phyloP scores from a whole-genome alignment of 2,329 filamentous ascomycete species.

The Lachnellula suecica region DNA sequence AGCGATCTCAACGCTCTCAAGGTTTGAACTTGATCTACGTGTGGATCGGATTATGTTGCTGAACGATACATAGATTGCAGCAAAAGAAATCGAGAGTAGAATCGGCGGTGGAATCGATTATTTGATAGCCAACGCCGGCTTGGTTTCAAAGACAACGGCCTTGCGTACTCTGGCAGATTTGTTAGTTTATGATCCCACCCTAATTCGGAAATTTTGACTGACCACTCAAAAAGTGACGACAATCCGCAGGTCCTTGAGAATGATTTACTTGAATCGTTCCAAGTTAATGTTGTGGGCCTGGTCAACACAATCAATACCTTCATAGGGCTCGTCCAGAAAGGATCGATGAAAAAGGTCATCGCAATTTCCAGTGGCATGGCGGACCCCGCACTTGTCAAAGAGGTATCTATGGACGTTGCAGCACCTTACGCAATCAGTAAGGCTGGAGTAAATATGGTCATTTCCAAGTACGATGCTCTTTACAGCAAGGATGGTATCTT shows the following conservation, averaged over 20 bases:
- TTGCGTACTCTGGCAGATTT: slow-evolving; percentile 19
- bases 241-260: not conserved
- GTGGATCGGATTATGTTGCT: not conserved
- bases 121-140: slow-evolving; percentile 28
- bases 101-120: slow-evolving; percentile 24
- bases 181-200: slow-evolving; percentile 30
- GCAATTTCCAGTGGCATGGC: slow-evolving; percentile 46
- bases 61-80: not conserved
- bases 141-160: slow-evolving; percentile 13
- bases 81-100: not conserved
- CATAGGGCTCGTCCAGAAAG: slow-evolving; percentile 49
- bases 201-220: not conserved
- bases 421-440: slow-evolving; percentile 48
- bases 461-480: slow-evolving; percentile 47
- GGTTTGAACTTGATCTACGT: not conserved
- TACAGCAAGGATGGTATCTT: slow-evolving; percentile 45
- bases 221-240: not conserved
- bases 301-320: slow-evolving; percentile 52
- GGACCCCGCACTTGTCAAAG: slow-evolving; percentile 42
- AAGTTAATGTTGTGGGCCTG: slow-evolving; percentile 49
- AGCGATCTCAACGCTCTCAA: not conserved
- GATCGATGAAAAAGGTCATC: slow-evolving; percentile 51
- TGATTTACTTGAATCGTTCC: slow-evolving; percentile 34
- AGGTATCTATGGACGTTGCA: slow-evolving; percentile 35
- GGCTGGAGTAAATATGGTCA: slow-evolving; percentile 48